Conservation (phyloP, 768 basidiomycete species). For the Tremella fuciformis region DNA sequence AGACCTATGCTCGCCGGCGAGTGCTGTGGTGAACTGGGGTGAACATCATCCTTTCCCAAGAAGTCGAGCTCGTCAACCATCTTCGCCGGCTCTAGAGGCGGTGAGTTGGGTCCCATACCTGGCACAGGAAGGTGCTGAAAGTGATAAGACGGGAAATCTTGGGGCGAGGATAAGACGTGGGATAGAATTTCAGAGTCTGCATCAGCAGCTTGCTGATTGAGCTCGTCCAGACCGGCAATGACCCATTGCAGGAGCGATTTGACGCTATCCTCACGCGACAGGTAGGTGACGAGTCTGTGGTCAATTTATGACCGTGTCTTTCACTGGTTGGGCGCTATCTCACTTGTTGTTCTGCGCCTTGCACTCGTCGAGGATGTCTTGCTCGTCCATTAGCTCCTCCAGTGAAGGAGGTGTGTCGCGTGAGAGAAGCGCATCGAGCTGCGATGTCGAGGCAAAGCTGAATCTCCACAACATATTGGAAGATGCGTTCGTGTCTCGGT, state of each 20-base stretch:
- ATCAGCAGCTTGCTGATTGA: conserved; percentile 37
- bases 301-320: not conserved
- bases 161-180: conserved; percentile 15
- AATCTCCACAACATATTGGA: conserved; percentile 50
- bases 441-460: conserved; percentile 46
- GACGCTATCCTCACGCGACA: conserved; percentile 37
- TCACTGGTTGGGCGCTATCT: conserved; percentile 6
- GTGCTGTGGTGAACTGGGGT: conserved; percentile 1
- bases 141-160: conserved; percentile 27
- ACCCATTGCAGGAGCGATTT: conserved; percentile 47
- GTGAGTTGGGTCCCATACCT: conserved; percentile 25
- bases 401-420: conserved; percentile 67
- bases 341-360: conserved; percentile 78
- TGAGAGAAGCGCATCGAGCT: conserved; percentile 78
- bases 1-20: conserved; percentile 11
- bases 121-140: conserved; percentile 16
- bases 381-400: conserved; percentile 88
- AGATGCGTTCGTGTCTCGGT: not conserved
- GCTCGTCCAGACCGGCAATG: conserved; percentile 47
- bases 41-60: not conserved
- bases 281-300: conserved; percentile 41
- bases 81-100: conserved; percentile 33
- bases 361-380: conserved; percentile 90
- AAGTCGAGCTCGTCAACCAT: conserved; percentile 8
- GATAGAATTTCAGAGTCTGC: conserved; percentile 27